Conservation (phyloP, 306 rosid genomes). For the Citrullus colocynthis region DNA sequence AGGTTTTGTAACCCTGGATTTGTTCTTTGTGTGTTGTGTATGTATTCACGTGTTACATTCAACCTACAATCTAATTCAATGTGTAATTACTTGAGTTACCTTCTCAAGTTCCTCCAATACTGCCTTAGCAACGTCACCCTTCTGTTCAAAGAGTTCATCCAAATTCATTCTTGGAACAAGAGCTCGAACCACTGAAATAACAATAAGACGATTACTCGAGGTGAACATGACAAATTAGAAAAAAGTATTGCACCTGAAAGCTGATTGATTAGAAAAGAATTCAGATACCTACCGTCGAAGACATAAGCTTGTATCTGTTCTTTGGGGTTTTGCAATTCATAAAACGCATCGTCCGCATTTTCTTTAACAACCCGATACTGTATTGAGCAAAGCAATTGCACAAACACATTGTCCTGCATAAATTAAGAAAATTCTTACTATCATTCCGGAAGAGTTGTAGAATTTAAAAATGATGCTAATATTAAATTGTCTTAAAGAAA, state of each 20-base stretch:
- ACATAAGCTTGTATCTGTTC: constrained; percentile 96
- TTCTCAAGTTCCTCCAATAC: constrained; percentile 87
- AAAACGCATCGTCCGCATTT: constrained; percentile 88
- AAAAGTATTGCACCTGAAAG: neutral
- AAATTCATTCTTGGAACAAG: constrained; percentile 71
- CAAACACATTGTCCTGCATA: constrained; percentile 84
- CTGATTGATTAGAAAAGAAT: neutral
- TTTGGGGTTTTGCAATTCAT: constrained; percentile 75
- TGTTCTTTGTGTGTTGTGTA: neutral
- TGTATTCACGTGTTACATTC: neutral
- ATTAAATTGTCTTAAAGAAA: neutral
- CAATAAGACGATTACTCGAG: neutral
- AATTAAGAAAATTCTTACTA: neutral
- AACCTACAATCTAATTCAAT: neutral
- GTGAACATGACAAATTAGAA: neutral
- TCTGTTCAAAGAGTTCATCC: constrained; percentile 91
- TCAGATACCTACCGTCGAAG: constrained; percentile 50
- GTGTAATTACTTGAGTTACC: constrained; percentile 22
- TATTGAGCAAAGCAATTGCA: constrained; percentile 82
- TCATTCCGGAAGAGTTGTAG: neutral
- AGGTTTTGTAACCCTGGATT: neutral
- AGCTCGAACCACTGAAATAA: constrained; percentile 64
- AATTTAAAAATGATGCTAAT: neutral
- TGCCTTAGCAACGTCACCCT: constrained; percentile 81
- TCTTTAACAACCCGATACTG: constrained; percentile 62